Conservation (phyloP, 2,329 filamentous ascomycete genomes). For the Phialocephala sp. region DNA sequence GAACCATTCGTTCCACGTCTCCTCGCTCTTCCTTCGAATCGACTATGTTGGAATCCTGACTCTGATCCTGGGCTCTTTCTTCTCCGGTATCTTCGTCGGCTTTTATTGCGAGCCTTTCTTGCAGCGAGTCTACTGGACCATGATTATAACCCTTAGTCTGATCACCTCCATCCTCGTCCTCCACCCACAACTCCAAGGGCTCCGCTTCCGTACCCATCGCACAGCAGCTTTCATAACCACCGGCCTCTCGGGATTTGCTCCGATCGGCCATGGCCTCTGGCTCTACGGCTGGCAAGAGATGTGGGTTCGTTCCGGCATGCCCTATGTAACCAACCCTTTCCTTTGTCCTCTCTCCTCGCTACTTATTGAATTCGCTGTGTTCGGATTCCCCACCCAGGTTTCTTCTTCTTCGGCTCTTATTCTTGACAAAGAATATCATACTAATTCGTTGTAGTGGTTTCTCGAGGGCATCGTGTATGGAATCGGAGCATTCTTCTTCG, state of each 20-base stretch:
- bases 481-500: slow-evolving; percentile 13
- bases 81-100: slow-evolving; percentile 6
- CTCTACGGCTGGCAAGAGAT: slow-evolving; percentile 11
- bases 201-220: slow-evolving; percentile 9
- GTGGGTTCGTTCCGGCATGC: slow-evolving; percentile 8
- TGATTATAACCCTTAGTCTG: slow-evolving; percentile 9
- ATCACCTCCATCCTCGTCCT: slow-evolving; percentile 3
- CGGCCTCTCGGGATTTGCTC: slow-evolving; percentile 1
- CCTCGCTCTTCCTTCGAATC: slow-evolving; percentile 6
- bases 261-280: slow-evolving; percentile 9
- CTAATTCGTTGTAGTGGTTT: background rate
- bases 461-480: slow-evolving; percentile 8
- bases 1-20: slow-evolving; percentile 2
- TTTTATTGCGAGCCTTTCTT: slow-evolving; percentile 1
- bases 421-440: no score
- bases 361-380: no score
- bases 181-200: slow-evolving; percentile 8
- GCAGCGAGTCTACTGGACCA: slow-evolving; percentile 10
- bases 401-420: no score
- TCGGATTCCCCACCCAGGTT: no score
- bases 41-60: slow-evolving; percentile 4
- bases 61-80: background rate
- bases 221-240: slow-evolving; percentile 3
- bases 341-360: no score
- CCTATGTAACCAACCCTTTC: background rate